Evolutionary conservation across 208 protist species (phyloP).

Genomic region (Trypanosoma vivax): DNA sequence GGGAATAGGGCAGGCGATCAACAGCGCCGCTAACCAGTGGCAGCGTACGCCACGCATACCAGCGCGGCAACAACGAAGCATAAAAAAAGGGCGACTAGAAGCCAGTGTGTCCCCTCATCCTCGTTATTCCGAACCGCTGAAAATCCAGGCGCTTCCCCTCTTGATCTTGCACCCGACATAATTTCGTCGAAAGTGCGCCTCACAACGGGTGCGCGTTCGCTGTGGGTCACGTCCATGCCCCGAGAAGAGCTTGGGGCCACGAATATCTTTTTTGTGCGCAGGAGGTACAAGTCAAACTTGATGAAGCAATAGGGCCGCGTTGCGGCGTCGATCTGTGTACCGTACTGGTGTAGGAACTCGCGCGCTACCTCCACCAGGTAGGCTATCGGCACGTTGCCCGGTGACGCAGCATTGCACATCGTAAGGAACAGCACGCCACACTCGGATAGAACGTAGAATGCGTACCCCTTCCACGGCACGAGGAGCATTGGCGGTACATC

Average conservation of each 20-base stretch:
- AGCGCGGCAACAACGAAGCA: neutral
- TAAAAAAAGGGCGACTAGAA: neutral
- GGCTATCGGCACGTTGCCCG: conserved; percentile 15
- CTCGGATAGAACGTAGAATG: conserved; percentile 25
- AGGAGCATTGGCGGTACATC: conserved; percentile 14
- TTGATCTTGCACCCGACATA: conserved; percentile 8
- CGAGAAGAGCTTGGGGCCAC: conserved; percentile 13
- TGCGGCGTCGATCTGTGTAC: conserved; percentile 20
- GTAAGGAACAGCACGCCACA: conserved; percentile 22
- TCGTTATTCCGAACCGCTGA: neutral
- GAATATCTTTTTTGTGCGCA: conserved; percentile 30
- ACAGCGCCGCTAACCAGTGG: no score
- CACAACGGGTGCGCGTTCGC: conserved; percentile 1
- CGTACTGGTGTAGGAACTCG: conserved; percentile 36
- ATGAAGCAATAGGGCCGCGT: conserved; percentile 40
- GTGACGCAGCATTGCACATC: conserved; percentile 19
- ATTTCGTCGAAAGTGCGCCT: conserved; percentile 19
- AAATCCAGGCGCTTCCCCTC: neutral
- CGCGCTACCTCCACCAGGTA: conserved; percentile 29
- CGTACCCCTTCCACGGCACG: conserved; percentile 18
- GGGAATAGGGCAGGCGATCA: no score
- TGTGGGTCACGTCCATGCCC: conserved; percentile 4
- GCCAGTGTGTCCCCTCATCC: neutral
- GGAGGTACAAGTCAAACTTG: conserved; percentile 38
- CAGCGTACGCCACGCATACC: conserved; percentile 1